Evolutionary conservation across 495 filamentous ascomycete species (phyloP), one percentile per base, ranked within the genome.

Genomic region (Aspergillus mulundensis): DNA sequence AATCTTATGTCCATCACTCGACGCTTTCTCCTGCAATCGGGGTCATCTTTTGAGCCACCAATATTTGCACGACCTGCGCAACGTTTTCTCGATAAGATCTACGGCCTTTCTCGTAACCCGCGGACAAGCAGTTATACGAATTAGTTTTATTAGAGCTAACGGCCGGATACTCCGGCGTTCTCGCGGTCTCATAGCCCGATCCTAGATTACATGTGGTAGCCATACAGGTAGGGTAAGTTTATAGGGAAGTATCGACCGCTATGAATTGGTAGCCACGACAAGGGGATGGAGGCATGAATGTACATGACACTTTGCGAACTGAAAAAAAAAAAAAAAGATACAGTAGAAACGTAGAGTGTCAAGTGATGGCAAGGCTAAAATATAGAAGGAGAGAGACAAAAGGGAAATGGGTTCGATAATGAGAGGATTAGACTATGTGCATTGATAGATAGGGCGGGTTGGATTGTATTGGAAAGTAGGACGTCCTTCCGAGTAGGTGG

Each of bases 271-370:
- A 16, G 14, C 14, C 38, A 15, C 38, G n/a, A 40, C n/a, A 40
- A 38, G 21, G 54, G n/a, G 11, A 28, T 28, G 25, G 40, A 32
- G 32, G 1, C 47, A 36, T 24, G 46, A 50, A 63, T 58, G 66
- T 56, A 64, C 59, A 65, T 59, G 50, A 51, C 50, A 56, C 45
- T 44, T 61, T 28, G 25, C 25, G 8, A 28, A 56, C 62, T n/a
- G n/a, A 56, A 58, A 50, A 24, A 15, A 47, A 20, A 46, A 46
- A 38, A 49, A 53, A 43, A 56, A 44, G 24, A 50, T 57, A 57
- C 54, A 55, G 39, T 19, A 39, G 24, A 24, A 50, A 42, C 43
- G 18, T 49, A 28, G 18, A 36, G 24, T 23, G 21, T 7, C 20
- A 52, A 40, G 24, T 5, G 38, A 57, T 20, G 25, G 39, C 45